Evolutionary conservation across 2,329 filamentous ascomycete species (phyloP).

Genomic region (Purpureocillium lavendulum): DNA sequence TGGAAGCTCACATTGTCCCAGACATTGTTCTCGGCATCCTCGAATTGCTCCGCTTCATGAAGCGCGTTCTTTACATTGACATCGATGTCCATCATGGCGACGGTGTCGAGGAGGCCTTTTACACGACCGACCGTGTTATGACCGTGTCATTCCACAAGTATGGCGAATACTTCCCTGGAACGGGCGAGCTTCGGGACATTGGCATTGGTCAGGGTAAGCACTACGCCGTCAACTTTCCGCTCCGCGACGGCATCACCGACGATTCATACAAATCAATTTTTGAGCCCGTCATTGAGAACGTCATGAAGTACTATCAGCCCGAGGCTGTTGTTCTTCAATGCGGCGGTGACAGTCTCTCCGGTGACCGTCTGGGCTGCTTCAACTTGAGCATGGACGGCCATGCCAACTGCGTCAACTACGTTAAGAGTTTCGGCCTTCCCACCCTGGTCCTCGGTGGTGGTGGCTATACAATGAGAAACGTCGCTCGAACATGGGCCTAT

Average conservation of each 20-base stretch:
- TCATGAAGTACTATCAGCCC: slow-evolving; percentile 82
- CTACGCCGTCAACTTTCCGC: slow-evolving; percentile 84
- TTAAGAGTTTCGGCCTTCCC: slow-evolving; percentile 77
- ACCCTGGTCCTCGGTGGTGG: slow-evolving; percentile 91
- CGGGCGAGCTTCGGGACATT: slow-evolving; percentile 77
- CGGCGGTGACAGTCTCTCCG: slow-evolving; percentile 88
- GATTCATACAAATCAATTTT: slow-evolving; percentile 85
- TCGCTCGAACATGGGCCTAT: slow-evolving; percentile 93
- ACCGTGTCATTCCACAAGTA: slow-evolving; percentile 96
- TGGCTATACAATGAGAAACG: slow-evolving; percentile 95
- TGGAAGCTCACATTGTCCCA: slow-evolving; percentile 28
- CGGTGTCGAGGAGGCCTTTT: slow-evolving; percentile 88
- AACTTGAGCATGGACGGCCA: slow-evolving; percentile 96
- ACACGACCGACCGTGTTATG: slow-evolving; percentile 86
- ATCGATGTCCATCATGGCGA: slow-evolving; percentile 94
- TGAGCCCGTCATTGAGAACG: slow-evolving; percentile 76
- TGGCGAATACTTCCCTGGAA: slow-evolving; percentile 91
- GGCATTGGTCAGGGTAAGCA: slow-evolving; percentile 83
- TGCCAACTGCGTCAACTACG: slow-evolving; percentile 86
- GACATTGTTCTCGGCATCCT: slow-evolving; percentile 94
- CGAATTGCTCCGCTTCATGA: slow-evolving; percentile 81
- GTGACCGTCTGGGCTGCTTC: slow-evolving; percentile 91
- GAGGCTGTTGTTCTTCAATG: slow-evolving; percentile 93
- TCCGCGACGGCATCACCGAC: slow-evolving; percentile 89
- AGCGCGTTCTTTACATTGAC: slow-evolving; percentile 95